Evolutionary conservation across 176 grass and related monocot genomes (phyloP), one percentile per base, ranked within the genome.

Genomic region (Microstegium vimineum): DNA sequence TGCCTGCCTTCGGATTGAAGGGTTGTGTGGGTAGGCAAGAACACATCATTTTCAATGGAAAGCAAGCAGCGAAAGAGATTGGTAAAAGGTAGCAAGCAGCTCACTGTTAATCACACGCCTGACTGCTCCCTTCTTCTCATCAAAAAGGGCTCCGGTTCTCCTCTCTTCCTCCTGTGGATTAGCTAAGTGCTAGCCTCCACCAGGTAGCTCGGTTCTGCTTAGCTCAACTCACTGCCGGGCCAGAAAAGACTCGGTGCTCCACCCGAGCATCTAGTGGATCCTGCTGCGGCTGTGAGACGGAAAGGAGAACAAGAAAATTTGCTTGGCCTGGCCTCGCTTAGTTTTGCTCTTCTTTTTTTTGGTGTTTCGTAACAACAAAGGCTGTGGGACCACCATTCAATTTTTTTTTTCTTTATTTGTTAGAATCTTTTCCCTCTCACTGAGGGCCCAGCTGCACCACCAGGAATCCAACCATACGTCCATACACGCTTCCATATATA

Each of bases 401-500:
- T 84, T 17, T 33, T 36, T 2, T 65, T 66, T 76, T 89, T 82
- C 5, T 82, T 82, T 78, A 86, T 59, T 86, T 87, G 12, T 60
- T 86, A 88, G 90, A 95, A 95, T 90, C 87, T 95, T n/a, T 95
- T 94, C 92, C 78, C 90, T 86, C 87, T 92, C 82, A 69, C 76
- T 35, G 16, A 74, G 84, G 78, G 0, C 52, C 87, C 90, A 86
- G 69, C 49, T 70, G 65, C 77, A 65, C 74, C n/a, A n/a, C n/a
- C 77, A 86, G 85, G 87, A 88, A 86, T 92, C 90, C 85, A 73
- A 83, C 78, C 75, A 76, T 80, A 22, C 66, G 52, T 56, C 52
- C 22, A 56, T 56, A 56, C 82, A 54, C 69, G 31, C 62, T 77
- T 80, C 81, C 77, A n/a, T 76, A 45, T 76, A 57, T 85, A 87